Percentiles rank a stretch among this genome's conserved stretches.
Evolutionary conservation across 2,329 filamentous ascomycete genomes (phyloP).

Genomic region (Fonsecaea nubica): DNA sequence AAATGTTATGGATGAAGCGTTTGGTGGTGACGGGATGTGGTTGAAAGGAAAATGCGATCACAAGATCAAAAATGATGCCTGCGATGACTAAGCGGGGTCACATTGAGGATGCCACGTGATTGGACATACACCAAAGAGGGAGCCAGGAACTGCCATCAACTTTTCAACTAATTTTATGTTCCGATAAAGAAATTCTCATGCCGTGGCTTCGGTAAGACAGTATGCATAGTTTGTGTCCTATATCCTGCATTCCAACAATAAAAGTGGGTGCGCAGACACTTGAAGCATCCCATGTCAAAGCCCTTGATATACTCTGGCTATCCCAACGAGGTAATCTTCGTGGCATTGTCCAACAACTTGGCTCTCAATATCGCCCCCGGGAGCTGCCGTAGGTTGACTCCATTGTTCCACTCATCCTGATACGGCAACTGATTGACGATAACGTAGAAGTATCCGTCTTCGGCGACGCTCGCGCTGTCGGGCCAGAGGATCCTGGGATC

Average conservation of each 20-base stretch:
- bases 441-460: constrained; percentile 56
- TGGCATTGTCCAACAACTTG: constrained; percentile 51
- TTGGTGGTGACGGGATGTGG: background rate
- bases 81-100: background rate
- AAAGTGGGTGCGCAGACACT: no score
- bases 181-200: no score
- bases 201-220: background rate
- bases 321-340: constrained; percentile 43
- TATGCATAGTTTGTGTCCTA: background rate
- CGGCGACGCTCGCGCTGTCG: constrained; percentile 51
- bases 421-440: constrained; percentile 59
- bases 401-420: constrained; percentile 57
- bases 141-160: no score
- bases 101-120: no score
- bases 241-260: background rate
- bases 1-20: background rate
- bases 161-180: no score
- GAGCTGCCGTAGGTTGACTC: constrained; percentile 50
- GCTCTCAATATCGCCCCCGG: constrained; percentile 55
- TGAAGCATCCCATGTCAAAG: background rate
- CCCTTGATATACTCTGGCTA: background rate
- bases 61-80: background rate
- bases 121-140: no score
- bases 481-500: constrained; percentile 56
- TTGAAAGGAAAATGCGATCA: background rate